These are phyloP conservation scores for Macadamia integrifolia DNA, from an alignment of 164 flowering plant species.

Conservation along the genomic window DNA sequence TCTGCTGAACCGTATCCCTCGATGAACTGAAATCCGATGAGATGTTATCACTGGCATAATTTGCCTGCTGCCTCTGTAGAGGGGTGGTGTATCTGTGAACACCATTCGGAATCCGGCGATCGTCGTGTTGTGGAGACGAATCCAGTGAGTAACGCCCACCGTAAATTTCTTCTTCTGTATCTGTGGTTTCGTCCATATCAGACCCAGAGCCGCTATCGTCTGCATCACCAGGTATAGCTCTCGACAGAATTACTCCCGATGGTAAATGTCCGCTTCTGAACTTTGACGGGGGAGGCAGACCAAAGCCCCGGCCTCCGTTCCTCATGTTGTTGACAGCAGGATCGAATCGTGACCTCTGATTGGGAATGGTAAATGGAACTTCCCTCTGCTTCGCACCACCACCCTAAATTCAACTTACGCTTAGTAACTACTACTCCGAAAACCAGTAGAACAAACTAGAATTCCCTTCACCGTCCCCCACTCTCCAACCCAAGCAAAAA, in stretches of 20 bases:
- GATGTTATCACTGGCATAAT: constrained; percentile 20
- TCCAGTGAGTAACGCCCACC: constrained; percentile 53
- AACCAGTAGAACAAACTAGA: neutral
- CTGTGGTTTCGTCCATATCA: constrained; percentile 52
- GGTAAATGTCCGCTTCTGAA: constrained; percentile 69
- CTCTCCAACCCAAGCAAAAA: neutral
- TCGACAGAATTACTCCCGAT: constrained; percentile 32
- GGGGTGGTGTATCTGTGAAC: constrained; percentile 8
- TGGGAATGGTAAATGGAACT: constrained; percentile 16
- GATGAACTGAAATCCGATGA: constrained; percentile 35
- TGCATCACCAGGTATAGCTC: constrained; percentile 22
- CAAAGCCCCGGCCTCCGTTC: constrained; percentile 38
- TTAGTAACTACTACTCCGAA: too few relatives aligned
- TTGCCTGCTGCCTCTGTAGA: constrained; percentile 13
- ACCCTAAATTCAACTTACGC: constrained; percentile 11
- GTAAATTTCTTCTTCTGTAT: constrained; percentile 58
- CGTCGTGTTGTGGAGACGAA: constrained; percentile 46
- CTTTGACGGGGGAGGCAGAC: constrained; percentile 55
- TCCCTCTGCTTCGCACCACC: constrained; percentile 22
- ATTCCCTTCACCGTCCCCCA: neutral
- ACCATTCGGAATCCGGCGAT: constrained; percentile 13
- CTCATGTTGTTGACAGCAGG: constrained; percentile 21
- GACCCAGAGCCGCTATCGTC: constrained; percentile 53
- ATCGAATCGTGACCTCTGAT: constrained; percentile 31
- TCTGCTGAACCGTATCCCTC: constrained; percentile 15